phyloP scores from a whole-genome alignment of 306 rosid species.

The Trifolium fragiferum region DNA sequence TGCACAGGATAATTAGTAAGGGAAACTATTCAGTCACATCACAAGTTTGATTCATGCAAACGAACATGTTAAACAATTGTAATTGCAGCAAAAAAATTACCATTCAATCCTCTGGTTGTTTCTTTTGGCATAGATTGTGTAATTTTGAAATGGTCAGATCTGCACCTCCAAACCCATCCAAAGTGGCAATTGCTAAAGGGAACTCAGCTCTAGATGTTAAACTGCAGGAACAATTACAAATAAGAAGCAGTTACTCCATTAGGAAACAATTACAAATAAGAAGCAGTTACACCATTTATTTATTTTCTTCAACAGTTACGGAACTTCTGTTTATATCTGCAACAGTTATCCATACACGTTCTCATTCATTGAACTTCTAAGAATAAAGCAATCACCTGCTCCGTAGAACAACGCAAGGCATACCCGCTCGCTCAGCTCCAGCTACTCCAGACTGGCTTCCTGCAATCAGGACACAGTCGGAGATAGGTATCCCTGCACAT shows the following conservation, averaged over 20 bases:
- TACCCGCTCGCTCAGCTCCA: constrained; percentile 81
- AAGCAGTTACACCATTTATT: constrained; percentile 11
- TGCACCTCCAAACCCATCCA: constrained; percentile 92
- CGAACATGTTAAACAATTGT: not conserved
- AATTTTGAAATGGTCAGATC: constrained; percentile 76
- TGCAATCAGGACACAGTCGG: constrained; percentile 79
- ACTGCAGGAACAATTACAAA: constrained; percentile 47
- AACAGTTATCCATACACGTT: constrained; percentile 28
- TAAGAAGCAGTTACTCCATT: constrained; percentile 24
- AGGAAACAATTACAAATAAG: not conserved
- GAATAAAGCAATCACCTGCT: constrained; percentile 71
- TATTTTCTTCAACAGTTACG: too few relatives aligned
- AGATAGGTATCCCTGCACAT: constrained; percentile 63
- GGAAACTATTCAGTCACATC: constrained; percentile 13
- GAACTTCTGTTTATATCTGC: constrained; percentile 26
- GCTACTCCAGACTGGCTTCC: constrained; percentile 86
- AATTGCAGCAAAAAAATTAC: constrained; percentile 36
- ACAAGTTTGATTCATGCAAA: constrained; percentile 14
- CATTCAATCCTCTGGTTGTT: constrained; percentile 43
- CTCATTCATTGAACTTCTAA: constrained; percentile 21
- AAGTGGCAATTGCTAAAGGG: constrained; percentile 74
- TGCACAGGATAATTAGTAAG: constrained; percentile 12
- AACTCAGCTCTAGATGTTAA: constrained; percentile 94
- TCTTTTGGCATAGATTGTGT: constrained; percentile 61
- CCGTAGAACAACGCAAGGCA: constrained; percentile 83